Evolutionary conservation across 768 basidiomycete genomes (phyloP).

Genomic region (Boletus subcaerulescens): DNA sequence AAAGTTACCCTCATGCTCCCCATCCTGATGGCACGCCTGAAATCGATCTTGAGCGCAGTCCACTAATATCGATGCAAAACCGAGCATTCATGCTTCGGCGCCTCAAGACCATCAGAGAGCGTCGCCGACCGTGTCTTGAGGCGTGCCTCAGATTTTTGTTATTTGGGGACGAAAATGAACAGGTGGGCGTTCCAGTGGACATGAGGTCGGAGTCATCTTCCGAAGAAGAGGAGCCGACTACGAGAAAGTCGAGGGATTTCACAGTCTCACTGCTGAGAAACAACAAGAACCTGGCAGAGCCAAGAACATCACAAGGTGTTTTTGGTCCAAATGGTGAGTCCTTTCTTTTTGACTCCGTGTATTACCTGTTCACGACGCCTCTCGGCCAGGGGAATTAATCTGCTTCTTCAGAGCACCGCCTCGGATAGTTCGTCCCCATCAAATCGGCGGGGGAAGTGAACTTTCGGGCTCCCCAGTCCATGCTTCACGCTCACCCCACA

Average conservation of each 20-base stretch:
- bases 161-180: constrained; percentile 61
- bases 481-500: constrained; percentile 21
- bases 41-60: constrained; percentile 81
- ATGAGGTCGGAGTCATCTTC: constrained; percentile 63
- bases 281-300: constrained; percentile 79
- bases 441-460: constrained; percentile 36
- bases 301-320: constrained; percentile 80
- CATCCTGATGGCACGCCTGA: constrained; percentile 66
- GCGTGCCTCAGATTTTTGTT: constrained; percentile 79
- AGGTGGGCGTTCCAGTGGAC: constrained; percentile 35
- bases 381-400: constrained; percentile 67
- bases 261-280: constrained; percentile 55
- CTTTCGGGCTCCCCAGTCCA: constrained; percentile 46
- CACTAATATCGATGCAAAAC: constrained; percentile 72
- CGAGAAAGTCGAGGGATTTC: constrained; percentile 45
- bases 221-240: constrained; percentile 56
- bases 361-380: constrained; percentile 1
- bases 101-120: constrained; percentile 67
- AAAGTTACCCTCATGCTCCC: constrained; percentile 64
- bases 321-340: constrained; percentile 83
- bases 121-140: constrained; percentile 80
- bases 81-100: constrained; percentile 78
- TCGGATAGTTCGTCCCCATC: constrained; percentile 59
- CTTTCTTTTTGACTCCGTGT: neutral
- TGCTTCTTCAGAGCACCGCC: constrained; percentile 83